phyloP scores from a whole-genome alignment of 2,329 filamentous ascomycete species.

The Tolypocladium pustulatum region DNA sequence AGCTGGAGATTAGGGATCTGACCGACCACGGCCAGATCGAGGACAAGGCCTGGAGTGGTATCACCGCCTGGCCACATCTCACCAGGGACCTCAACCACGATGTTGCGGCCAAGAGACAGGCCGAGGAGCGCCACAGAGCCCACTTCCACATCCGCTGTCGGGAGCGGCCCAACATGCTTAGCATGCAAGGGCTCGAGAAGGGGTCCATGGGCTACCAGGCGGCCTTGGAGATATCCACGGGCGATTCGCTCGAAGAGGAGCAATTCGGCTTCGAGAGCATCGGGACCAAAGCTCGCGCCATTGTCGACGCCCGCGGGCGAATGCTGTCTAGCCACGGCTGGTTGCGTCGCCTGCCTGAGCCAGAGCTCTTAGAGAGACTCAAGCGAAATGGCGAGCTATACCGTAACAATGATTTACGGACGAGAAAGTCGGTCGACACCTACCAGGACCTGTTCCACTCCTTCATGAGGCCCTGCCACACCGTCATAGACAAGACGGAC shows the following conservation, averaged over 20 bases:
- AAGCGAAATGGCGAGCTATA: constrained; percentile 46
- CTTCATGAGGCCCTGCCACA: constrained; percentile 46
- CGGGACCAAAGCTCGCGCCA: constrained; percentile 41
- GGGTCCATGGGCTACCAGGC: constrained; percentile 61
- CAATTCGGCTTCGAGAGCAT: constrained; percentile 49
- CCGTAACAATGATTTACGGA: constrained; percentile 38
- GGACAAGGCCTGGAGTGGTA: constrained; percentile 50
- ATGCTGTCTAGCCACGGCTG: constrained; percentile 43
- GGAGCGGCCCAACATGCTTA: constrained; percentile 61
- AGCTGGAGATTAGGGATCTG: constrained; percentile 49
- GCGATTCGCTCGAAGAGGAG: constrained; percentile 54
- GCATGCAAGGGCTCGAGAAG: constrained; percentile 60
- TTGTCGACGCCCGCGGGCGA: constrained; percentile 46
- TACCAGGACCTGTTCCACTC: constrained; percentile 53
- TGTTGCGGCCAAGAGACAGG: constrained; percentile 29
- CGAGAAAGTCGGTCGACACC: constrained; percentile 42
- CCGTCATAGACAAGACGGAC: constrained; percentile 45
- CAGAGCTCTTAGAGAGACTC: constrained; percentile 47
- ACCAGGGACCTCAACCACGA: constrained; percentile 38
- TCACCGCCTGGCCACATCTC: constrained; percentile 54
- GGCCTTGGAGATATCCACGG: constrained; percentile 53
- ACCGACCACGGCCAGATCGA: constrained; percentile 55
- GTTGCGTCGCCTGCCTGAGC: constrained; percentile 46
- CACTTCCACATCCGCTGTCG: constrained; percentile 49
- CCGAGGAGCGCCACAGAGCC: constrained; percentile 34